Conservation (phyloP, 176 grass and related monocot species). For the Oryza punctata region DNA sequence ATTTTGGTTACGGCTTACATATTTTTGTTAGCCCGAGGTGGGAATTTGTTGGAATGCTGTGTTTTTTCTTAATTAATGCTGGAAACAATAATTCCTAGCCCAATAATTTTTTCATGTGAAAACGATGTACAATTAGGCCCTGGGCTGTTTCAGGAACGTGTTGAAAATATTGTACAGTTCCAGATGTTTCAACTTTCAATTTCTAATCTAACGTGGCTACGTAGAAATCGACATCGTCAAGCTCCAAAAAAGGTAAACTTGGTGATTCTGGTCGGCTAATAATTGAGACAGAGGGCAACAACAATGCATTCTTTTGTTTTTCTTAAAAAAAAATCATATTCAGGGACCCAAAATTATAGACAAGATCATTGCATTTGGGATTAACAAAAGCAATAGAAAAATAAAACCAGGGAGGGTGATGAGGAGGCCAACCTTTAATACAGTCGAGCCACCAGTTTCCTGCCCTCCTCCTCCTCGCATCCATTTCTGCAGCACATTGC, state of each 20-base stretch:
- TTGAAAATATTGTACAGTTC: background rate
- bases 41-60: too few species aligned
- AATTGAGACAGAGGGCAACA: constrained; percentile 3
- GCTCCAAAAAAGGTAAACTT: too few species aligned
- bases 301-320: background rate
- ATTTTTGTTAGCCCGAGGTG: too few species aligned
- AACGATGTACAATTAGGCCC: background rate
- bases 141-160: too few species aligned
- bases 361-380: constrained; percentile 30
- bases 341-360: background rate
- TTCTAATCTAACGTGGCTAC: background rate
- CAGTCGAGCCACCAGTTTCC: constrained; percentile 25
- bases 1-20: too few species aligned
- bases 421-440: constrained; percentile 36
- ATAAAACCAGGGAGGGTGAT: background rate
- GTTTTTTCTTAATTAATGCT: too few species aligned
- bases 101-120: too few species aligned
- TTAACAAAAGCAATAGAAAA: constrained; percentile 31
- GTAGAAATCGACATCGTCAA: too few species aligned
- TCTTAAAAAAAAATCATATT: background rate
- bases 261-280: background rate
- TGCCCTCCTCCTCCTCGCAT: background rate
- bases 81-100: too few species aligned
- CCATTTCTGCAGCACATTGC: background rate
- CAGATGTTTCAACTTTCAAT: background rate